These are phyloP conservation scores for Candida arabinofermentans DNA, from an alignment of 805 yeast genomes.

Conservation along the genomic window DNA sequence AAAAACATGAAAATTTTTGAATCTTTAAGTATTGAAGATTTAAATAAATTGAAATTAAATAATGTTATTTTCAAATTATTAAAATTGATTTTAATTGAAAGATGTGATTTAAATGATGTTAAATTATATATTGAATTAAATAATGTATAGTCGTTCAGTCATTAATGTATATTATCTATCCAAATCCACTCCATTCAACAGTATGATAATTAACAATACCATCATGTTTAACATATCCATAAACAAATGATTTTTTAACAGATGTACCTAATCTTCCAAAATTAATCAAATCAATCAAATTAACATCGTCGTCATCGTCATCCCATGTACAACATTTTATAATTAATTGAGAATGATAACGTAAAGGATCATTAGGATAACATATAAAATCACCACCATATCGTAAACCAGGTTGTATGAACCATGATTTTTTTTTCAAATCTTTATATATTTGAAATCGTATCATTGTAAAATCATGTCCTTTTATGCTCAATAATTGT, in stretches of 20 bases:
- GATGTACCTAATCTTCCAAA: conserved; percentile 93
- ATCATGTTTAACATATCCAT: conserved; percentile 29
- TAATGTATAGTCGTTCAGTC: neutral
- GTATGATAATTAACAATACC: conserved; percentile 42
- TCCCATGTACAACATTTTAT: conserved; percentile 43
- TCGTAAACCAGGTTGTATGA: conserved; percentile 76
- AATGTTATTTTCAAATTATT: conserved; percentile 19
- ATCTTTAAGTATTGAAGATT: conserved; percentile 25
- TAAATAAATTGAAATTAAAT: conserved; percentile 20
- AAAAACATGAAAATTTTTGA: conserved; percentile 32
- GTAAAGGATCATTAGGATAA: conserved; percentile 91
- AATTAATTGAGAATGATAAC: conserved; percentile 84
- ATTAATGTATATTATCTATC: conserved; percentile 36
- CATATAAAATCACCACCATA: conserved; percentile 89
- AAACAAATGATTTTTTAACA: conserved; percentile 79
- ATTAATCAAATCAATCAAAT: conserved; percentile 57
- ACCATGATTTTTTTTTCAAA: conserved; percentile 34
- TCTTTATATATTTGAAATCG: conserved; percentile 19
- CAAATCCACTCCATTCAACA: conserved; percentile 97
- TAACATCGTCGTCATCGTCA: conserved; percentile 47
- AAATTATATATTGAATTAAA: neutral
- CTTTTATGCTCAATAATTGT: neutral
- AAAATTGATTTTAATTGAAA: conserved; percentile 25
- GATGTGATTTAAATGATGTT: conserved; percentile 24
- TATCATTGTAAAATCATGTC: conserved; percentile 7